phyloP scores from a whole-genome alignment of 1,139 yeast genomes.

The Zhuliangozyma parablackwelliae region DNA sequence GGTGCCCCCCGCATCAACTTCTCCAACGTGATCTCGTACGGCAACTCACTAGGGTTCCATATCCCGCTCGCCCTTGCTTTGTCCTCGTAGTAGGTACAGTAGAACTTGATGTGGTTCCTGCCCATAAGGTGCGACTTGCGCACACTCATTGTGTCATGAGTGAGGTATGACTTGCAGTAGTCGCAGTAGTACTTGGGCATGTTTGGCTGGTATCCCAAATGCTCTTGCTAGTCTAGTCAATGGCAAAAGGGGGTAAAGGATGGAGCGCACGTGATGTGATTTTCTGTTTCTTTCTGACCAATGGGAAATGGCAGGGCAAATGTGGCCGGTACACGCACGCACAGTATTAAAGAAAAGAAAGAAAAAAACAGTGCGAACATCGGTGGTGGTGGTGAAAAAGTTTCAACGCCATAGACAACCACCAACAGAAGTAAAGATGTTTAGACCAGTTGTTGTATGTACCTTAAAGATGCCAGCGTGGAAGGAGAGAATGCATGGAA shows the following conservation, averaged over 20 bases:
- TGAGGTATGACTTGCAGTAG: constrained; percentile 78
- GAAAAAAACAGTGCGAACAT: neutral
- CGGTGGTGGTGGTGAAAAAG: neutral
- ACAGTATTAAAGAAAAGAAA: neutral
- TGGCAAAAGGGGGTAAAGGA: no score
- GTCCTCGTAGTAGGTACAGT: constrained; percentile 71
- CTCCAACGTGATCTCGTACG: constrained; percentile 36
- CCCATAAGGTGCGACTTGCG: constrained; percentile 81
- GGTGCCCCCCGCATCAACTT: constrained; percentile 45
- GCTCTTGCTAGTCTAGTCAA: no score
- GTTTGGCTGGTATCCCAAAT: no score
- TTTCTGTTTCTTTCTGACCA: no score
- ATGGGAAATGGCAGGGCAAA: no score
- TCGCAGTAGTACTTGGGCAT: constrained; percentile 76
- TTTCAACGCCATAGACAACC: neutral
- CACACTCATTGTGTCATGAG: constrained; percentile 87
- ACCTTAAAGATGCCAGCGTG: neutral
- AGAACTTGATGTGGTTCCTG: constrained; percentile 68
- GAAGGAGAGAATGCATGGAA: no score
- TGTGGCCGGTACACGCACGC: no score
- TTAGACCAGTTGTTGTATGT: constrained; percentile 39
- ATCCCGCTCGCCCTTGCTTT: constrained; percentile 48
- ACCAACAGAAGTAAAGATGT: constrained; percentile 20
- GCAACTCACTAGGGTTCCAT: constrained; percentile 36
- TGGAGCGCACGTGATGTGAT: no score